Conservation (phyloP, 2,329 filamentous ascomycete species). For the Ceratocystis harringtonii region DNA sequence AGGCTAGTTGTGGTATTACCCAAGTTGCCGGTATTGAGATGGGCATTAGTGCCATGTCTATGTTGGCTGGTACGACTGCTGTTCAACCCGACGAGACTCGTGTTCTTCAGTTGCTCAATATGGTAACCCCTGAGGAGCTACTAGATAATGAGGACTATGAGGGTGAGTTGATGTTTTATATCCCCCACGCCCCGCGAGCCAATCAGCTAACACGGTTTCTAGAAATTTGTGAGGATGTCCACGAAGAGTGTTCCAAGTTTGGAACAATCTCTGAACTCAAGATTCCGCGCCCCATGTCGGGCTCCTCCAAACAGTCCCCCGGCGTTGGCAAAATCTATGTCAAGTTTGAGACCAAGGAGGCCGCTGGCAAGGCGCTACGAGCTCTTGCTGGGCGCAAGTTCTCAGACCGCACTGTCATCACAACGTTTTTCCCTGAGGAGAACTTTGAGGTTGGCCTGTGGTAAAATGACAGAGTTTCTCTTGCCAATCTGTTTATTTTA, state of each 20-base stretch:
- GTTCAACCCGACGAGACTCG: conserved; percentile 63
- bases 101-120: conserved; percentile 88
- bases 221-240: conserved; percentile 96
- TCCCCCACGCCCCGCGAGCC: background rate
- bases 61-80: conserved; percentile 82
- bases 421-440: conserved; percentile 94
- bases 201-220: conserved; percentile 24
- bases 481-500: background rate
- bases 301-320: conserved; percentile 65
- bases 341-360: conserved; percentile 69
- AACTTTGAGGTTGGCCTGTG: conserved; percentile 88
- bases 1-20: conserved; percentile 86
- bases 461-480: conserved; percentile 32
- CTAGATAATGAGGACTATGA: conserved; percentile 92
- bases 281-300: conserved; percentile 73
- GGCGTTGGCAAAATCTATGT: conserved; percentile 97
- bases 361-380: conserved; percentile 69
- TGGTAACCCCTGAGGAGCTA: conserved; percentile 92
- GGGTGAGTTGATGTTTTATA: conserved; percentile 39
- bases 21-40: conserved; percentile 86
- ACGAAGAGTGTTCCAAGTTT: conserved; percentile 85
- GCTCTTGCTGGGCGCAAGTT: conserved; percentile 93
- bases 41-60: conserved; percentile 93
- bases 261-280: conserved; percentile 78
- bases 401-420: conserved; percentile 87